phyloP scores from a whole-genome alignment of 106 monocot species.

The Cymbidium sinense region DNA sequence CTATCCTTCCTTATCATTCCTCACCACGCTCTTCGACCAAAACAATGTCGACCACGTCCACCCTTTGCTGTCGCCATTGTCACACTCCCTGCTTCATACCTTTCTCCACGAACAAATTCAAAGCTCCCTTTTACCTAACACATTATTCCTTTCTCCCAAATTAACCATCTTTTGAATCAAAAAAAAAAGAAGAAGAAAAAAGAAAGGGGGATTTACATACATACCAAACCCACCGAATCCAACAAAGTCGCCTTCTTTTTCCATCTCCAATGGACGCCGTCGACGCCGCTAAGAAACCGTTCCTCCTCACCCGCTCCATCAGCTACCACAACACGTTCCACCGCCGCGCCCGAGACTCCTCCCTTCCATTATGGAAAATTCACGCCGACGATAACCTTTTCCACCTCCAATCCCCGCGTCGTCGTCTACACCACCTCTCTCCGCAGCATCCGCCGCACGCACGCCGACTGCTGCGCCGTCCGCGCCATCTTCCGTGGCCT shows the following conservation, averaged over 20 bases:
- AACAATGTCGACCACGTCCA: too few relatives aligned
- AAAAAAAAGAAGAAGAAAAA: too few relatives aligned
- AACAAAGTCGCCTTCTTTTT: neutral
- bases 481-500: constrained; percentile 50
- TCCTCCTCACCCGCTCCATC: neutral
- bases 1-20: too few relatives aligned
- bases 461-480: constrained; percentile 59
- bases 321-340: neutral
- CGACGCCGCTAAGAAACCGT: neutral
- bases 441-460: constrained; percentile 57
- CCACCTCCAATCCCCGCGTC: constrained; percentile 13
- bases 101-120: too few relatives aligned
- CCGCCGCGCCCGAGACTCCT: neutral
- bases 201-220: too few relatives aligned
- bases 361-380: neutral
- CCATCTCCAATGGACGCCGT: neutral
- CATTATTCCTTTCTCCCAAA: neutral
- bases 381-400: neutral
- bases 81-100: too few relatives aligned
- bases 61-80: too few relatives aligned
- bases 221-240: too few relatives aligned
- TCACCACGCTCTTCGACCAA: too few relatives aligned
- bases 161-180: neutral
- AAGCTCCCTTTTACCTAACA: neutral
- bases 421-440: constrained; percentile 67